These are phyloP conservation scores for Didymella exigua DNA, from an alignment of 2,329 filamentous ascomycete species.

Conservation along the genomic window DNA sequence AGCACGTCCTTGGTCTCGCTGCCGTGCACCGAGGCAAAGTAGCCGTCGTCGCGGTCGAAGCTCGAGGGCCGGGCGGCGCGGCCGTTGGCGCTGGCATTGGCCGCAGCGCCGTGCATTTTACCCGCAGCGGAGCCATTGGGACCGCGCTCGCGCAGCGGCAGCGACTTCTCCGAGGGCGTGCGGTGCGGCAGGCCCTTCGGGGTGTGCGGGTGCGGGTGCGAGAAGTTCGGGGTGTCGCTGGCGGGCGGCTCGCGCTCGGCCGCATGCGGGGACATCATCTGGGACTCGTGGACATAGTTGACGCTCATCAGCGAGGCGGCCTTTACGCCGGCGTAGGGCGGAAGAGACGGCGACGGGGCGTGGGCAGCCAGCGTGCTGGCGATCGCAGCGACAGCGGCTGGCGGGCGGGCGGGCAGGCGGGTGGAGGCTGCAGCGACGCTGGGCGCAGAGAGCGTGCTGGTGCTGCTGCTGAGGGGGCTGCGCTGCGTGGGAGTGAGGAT, in stretches of 20 bases:
- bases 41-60: conserved; percentile 52
- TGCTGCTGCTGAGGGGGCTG: background rate
- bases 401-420: conserved; percentile 5
- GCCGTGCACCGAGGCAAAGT: conserved; percentile 50
- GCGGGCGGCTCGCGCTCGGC: conserved; percentile 45
- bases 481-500: background rate
- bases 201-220: conserved; percentile 37
- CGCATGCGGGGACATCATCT: conserved; percentile 59
- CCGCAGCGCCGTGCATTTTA: conserved; percentile 46
- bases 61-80: conserved; percentile 43
- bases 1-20: conserved; percentile 42
- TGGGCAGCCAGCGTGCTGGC: conserved; percentile 35
- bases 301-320: conserved; percentile 40
- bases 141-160: conserved; percentile 24
- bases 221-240: conserved; percentile 17
- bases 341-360: conserved; percentile 32
- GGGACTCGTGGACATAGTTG: conserved; percentile 42
- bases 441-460: background rate
- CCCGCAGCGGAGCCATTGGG: conserved; percentile 33
- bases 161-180: conserved; percentile 34
- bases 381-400: conserved; percentile 19
- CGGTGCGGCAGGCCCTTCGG: conserved; percentile 38
- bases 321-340: conserved; percentile 35
- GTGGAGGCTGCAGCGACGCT: conserved; percentile 17
- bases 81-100: conserved; percentile 7